Evolutionary conservation across 495 filamentous ascomycete species (phyloP).

Genomic region (Aspergillus olivimuriae): DNA sequence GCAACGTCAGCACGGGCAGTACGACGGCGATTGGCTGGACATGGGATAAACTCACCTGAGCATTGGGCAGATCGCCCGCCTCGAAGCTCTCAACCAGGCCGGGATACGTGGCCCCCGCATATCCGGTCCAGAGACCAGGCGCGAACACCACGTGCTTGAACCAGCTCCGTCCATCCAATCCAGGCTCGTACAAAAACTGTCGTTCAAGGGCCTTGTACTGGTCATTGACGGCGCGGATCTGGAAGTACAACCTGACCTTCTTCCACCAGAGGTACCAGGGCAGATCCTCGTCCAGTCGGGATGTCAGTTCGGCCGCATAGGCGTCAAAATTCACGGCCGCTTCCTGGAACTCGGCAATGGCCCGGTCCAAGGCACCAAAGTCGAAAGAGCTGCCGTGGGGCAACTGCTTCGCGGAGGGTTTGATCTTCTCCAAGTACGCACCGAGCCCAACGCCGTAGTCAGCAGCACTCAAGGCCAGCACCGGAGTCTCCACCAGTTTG

Average conservation of each 20-base stretch:
- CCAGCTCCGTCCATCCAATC: constrained; percentile 54
- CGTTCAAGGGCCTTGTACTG: constrained; percentile 59
- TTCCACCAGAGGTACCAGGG: constrained; percentile 79
- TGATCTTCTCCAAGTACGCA: constrained; percentile 48
- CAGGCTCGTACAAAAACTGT: constrained; percentile 51
- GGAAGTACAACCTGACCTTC: constrained; percentile 54
- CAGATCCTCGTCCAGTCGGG: constrained; percentile 42
- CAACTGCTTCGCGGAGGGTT: constrained; percentile 34
- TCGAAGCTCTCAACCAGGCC: constrained; percentile 57
- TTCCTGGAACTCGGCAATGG: constrained; percentile 41
- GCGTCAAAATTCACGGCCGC: constrained; percentile 48
- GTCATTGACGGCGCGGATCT: constrained; percentile 47
- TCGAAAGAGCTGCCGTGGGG: constrained; percentile 23
- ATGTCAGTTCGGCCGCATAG: constrained; percentile 43
- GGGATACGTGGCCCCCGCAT: constrained; percentile 67
- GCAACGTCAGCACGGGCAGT: constrained; percentile 3
- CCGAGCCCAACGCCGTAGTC: constrained; percentile 41
- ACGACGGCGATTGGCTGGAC: too few species aligned
- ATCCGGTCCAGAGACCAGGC: constrained; percentile 82
- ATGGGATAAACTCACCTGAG: constrained; percentile 35
- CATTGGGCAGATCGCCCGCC: constrained; percentile 40
- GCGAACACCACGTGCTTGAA: constrained; percentile 69
- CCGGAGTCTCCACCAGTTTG: constrained; percentile 39
- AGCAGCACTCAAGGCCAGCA: constrained; percentile 41
- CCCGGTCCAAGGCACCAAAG: constrained; percentile 41